Conservation (phyloP, 1,139 yeast species). For the Hansenula lynferdii region DNA sequence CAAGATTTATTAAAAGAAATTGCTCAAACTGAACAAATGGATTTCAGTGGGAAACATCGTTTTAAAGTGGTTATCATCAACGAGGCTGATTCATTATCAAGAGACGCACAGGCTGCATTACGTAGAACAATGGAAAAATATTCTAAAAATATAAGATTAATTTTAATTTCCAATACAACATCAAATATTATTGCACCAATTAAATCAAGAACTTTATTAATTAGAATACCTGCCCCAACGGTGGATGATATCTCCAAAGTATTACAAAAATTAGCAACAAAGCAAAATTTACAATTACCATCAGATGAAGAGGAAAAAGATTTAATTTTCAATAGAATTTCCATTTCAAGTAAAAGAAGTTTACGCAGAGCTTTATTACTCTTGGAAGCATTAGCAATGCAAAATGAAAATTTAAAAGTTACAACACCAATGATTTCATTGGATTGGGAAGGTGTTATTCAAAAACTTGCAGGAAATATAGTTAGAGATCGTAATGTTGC, state of each 20-base stretch:
- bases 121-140: conserved; percentile 98
- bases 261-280: conserved; percentile 47
- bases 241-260: conserved; percentile 50
- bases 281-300: conserved; percentile 48
- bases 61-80: conserved; percentile 91
- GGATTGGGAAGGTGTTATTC: conserved; percentile 86
- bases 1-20: conserved; percentile 91
- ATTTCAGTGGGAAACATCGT: conserved; percentile 62
- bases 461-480: conserved; percentile 57
- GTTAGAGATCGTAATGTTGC: conserved; percentile 63
- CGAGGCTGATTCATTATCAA: conserved; percentile 86
- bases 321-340: conserved; percentile 46
- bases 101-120: conserved; percentile 97
- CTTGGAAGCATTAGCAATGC: conserved; percentile 82
- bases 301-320: conserved; percentile 32
- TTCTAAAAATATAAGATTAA: conserved; percentile 78
- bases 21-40: conserved; percentile 94
- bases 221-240: conserved; percentile 83
- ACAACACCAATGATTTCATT: conserved; percentile 51
- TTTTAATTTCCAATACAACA: conserved; percentile 83
- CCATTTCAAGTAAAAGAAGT: conserved; percentile 59
- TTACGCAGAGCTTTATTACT: conserved; percentile 73
- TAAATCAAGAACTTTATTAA: conserved; percentile 82
- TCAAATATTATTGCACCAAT: conserved; percentile 93
- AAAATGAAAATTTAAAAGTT: conserved; percentile 44